These are phyloP conservation scores for Myochromella boudieri DNA, from an alignment of 768 basidiomycete genomes.

Conservation along the genomic window DNA sequence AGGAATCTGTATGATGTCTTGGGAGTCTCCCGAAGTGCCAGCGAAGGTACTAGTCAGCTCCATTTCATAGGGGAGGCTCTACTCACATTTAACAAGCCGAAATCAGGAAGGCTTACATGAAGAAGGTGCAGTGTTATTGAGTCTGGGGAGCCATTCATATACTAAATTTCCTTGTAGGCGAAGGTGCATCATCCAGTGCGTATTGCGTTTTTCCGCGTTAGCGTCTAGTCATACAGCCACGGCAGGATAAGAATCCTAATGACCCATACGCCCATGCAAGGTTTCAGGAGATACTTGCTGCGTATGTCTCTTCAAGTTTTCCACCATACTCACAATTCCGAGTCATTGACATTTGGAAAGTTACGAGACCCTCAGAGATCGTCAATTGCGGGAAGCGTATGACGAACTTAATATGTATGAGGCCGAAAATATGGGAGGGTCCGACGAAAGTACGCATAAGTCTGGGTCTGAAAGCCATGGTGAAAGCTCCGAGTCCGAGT, in stretches of 20 bases:
- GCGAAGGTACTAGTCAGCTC: constrained; percentile 53
- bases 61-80: constrained; percentile 10
- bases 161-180: constrained; percentile 50
- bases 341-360: constrained; percentile 35
- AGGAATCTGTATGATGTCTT: constrained; percentile 84
- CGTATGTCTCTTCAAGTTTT: constrained; percentile 48
- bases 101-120: constrained; percentile 92
- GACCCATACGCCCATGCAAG: constrained; percentile 79
- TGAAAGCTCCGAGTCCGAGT: too few relatives aligned
- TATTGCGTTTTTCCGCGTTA: constrained; percentile 3
- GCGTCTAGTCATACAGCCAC: constrained; percentile 1
- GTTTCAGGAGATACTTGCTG: constrained; percentile 91
- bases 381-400: constrained; percentile 66
- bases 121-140: constrained; percentile 59
- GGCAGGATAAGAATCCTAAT: constrained; percentile 88
- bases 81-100: constrained; percentile 52
- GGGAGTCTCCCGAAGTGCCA: constrained; percentile 67
- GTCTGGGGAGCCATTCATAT: constrained; percentile 13
- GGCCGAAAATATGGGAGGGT: constrained; percentile 49
- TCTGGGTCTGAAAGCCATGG: too few relatives aligned
- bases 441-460: too few relatives aligned
- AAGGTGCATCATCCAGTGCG: constrained; percentile 84
- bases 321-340: constrained; percentile 1
- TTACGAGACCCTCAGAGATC: constrained; percentile 80
- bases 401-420: constrained; percentile 75